Conservation (phyloP, 2,329 filamentous ascomycete species). For the Fusarium buxicola region DNA sequence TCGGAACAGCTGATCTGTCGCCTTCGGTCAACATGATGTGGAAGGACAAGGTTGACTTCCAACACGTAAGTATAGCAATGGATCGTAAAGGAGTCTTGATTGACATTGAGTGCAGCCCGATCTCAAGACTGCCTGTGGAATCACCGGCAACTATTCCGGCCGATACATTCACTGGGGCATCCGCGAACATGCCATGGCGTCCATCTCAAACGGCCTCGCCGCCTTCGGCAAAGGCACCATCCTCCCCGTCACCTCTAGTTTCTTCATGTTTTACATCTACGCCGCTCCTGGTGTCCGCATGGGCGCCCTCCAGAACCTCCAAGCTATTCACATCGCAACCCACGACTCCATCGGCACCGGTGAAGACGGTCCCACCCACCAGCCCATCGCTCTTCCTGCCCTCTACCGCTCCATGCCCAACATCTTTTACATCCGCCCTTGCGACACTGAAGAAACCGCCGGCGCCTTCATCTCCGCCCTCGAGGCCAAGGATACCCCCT, state of each 20-base stretch:
- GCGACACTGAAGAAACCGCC: slow-evolving; percentile 67
- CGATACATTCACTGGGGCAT: slow-evolving; percentile 71
- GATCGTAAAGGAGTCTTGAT: not conserved
- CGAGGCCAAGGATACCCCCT: slow-evolving; percentile 53
- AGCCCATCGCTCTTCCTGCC: slow-evolving; percentile 67
- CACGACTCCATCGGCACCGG: slow-evolving; percentile 71
- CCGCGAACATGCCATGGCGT: slow-evolving; percentile 71
- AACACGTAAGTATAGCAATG: slow-evolving; percentile 48
- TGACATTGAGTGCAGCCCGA: slow-evolving; percentile 46
- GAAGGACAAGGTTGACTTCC: slow-evolving; percentile 63
- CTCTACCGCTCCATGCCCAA: slow-evolving; percentile 74
- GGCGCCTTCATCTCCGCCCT: slow-evolving; percentile 66
- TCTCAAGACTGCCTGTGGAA: slow-evolving; percentile 57
- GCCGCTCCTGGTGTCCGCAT: slow-evolving; percentile 70
- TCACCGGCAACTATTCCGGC: slow-evolving; percentile 65
- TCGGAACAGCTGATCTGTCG: slow-evolving; percentile 65
- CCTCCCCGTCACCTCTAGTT: slow-evolving; percentile 67
- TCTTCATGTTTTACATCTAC: slow-evolving; percentile 73
- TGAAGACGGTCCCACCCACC: slow-evolving; percentile 72
- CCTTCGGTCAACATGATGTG: slow-evolving; percentile 68
- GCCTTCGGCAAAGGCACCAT: slow-evolving; percentile 67
- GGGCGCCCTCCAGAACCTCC: slow-evolving; percentile 67
- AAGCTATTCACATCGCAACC: slow-evolving; percentile 69
- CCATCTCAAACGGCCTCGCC: slow-evolving; percentile 68
- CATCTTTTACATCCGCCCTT: slow-evolving; percentile 69